These are phyloP conservation scores for Zygnema cylindricum DNA, from an alignment of 139 green algal genomes.

Conservation along the genomic window DNA sequence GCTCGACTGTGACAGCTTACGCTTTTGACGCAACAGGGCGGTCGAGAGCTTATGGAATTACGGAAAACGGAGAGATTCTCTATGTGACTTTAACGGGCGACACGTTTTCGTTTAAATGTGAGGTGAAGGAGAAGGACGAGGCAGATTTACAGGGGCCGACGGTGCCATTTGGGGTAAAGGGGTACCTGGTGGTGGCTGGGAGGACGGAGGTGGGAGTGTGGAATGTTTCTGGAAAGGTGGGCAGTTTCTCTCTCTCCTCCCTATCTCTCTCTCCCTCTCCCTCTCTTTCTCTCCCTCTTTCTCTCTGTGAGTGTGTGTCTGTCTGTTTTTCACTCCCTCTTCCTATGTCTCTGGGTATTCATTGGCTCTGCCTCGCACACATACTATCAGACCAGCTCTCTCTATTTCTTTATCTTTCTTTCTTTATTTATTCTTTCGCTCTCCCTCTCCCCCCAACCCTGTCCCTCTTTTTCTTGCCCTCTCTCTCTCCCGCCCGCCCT, in stretches of 20 bases:
- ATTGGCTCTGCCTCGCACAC: background rate
- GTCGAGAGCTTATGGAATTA: constrained; percentile 30
- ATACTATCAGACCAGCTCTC: background rate
- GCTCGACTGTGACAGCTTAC: constrained; percentile 34
- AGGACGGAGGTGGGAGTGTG: background rate
- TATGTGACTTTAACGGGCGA: constrained; percentile 28
- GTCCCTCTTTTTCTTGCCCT: background rate
- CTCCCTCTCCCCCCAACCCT: background rate
- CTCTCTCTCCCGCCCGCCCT: background rate
- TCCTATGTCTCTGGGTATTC: constrained; percentile 10
- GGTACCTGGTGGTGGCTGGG: background rate
- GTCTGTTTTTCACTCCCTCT: background rate
- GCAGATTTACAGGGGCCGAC: background rate
- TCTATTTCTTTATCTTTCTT: background rate
- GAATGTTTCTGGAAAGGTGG: background rate
- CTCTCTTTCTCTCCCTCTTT: background rate
- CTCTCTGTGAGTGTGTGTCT: too few relatives aligned
- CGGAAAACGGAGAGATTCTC: constrained; percentile 4
- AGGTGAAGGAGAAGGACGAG: background rate
- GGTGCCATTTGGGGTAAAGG: background rate
- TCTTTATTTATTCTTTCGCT: background rate
- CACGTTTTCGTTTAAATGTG: constrained; percentile 32
- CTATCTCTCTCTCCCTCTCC: background rate
- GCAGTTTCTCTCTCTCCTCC: background rate
- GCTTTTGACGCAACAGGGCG: constrained; percentile 35